Evolutionary conservation across 352 stramenopile species (phyloP), one percentile per base, ranked within the genome.

Genomic region (Thraustotheca clavata): DNA sequence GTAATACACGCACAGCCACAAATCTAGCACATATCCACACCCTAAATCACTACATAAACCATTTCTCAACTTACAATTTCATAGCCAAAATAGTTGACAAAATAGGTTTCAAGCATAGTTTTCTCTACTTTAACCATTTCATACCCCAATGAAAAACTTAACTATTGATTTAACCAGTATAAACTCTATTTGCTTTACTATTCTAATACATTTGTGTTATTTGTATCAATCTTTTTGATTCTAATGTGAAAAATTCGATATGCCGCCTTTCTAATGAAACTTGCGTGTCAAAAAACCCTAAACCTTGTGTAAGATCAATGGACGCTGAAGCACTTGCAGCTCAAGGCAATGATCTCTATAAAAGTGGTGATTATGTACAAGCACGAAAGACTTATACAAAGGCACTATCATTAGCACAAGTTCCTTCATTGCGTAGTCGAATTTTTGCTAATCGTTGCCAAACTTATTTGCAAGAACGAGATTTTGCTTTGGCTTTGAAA

Each of bases 391-490:
- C 52, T 18, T 65, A 65, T 22, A 47, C 57, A 5, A 29, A 40
- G 14, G 57, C 57, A n/a, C n/a, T 55, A 29, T 16, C 41, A 12
- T 9, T 24, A 18, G 22, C 57, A 12, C 33, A 65, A 12, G 18
- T 47, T n/a, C 4, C 36, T 33, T 38, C 35, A 14, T 35, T 31
- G 34, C 16, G 24, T 14, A 31, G 24, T 16, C 57, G 57, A 16
- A 41, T 65, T 32, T 32, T 65, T 54, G 57, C 82, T 0, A 91
- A 91, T 65, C 76, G 79, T 35, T 78, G 80, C 33, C 82, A 87
- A 48, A 87, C 79, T 0, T 71, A 71, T 47, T 81, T 88, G 61
- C 83, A 91, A 60, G 76, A 91, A 65, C 80, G 83, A 60, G 72
- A 84, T 66, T 91, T 88, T 66, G 79, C 73, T 2, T 71, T 73